Conservation (phyloP, 768 basidiomycete genomes). For the Cystobasidiopsis lactophilus region DNA sequence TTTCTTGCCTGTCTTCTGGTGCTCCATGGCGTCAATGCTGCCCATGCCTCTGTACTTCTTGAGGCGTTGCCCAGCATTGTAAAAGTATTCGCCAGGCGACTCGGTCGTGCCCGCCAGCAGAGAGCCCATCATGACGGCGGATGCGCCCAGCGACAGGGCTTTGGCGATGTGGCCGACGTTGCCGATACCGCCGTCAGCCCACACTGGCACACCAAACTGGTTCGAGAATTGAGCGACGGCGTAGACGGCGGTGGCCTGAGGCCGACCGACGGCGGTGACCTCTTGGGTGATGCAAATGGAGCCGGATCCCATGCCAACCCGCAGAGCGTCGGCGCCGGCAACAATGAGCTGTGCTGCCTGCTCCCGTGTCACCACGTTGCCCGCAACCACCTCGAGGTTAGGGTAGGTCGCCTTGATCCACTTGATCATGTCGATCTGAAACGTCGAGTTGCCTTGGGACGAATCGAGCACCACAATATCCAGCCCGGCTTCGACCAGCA, state of each 20-base stretch:
- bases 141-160: slow-evolving; percentile 77
- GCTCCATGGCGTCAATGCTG: slow-evolving; percentile 37
- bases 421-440: slow-evolving; percentile 76
- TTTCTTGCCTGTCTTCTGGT: slow-evolving; percentile 40
- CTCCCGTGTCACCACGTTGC: slow-evolving; percentile 93
- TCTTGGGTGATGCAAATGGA: slow-evolving; percentile 99
- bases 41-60: slow-evolving; percentile 99
- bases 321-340: slow-evolving; percentile 85
- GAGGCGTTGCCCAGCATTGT: slow-evolving; percentile 94
- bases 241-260: slow-evolving; percentile 96
- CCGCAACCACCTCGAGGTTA: slow-evolving; percentile 74
- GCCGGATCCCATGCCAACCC: slow-evolving; percentile 93
- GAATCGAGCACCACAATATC: slow-evolving; percentile 91
- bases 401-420: slow-evolving; percentile 81
- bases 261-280: slow-evolving; percentile 95
- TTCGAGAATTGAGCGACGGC: slow-evolving; percentile 79
- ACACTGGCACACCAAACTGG: slow-evolving; percentile 85
- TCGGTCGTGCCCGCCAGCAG: slow-evolving; percentile 87
- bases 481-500: slow-evolving; percentile 80
- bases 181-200: slow-evolving; percentile 84
- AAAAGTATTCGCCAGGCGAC: slow-evolving; percentile 96
- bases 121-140: slow-evolving; percentile 97
- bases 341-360: slow-evolving; percentile 84
- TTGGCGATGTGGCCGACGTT: slow-evolving; percentile 98
- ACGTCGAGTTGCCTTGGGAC: slow-evolving; percentile 85